Conservation (phyloP, 371 early-diverging fungal genomes). For the Mucor circinelloides region DNA sequence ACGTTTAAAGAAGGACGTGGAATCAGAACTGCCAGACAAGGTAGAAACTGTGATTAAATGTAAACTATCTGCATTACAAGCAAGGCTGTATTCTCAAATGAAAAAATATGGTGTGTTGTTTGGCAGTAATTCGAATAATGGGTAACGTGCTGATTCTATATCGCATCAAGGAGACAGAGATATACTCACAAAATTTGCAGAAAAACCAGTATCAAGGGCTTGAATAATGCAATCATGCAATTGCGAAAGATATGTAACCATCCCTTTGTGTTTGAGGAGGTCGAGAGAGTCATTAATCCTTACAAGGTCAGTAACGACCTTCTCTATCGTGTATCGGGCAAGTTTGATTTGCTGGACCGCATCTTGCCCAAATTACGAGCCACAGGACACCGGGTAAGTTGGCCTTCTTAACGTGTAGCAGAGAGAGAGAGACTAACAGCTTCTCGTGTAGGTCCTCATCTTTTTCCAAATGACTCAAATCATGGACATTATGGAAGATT, state of each 20-base stretch:
- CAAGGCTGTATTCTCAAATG: constrained; percentile 79
- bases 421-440: neutral
- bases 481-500: constrained; percentile 98
- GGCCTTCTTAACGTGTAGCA: neutral
- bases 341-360: constrained; percentile 98
- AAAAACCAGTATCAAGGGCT: constrained; percentile 74
- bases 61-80: constrained; percentile 85
- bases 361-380: constrained; percentile 89
- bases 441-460: constrained; percentile 72
- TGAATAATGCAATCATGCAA: constrained; percentile 99
- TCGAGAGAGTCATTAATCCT: constrained; percentile 84
- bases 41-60: constrained; percentile 97
- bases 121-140: constrained; percentile 55
- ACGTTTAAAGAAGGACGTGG: constrained; percentile 99
- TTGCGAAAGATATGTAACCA: constrained; percentile 99
- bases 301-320: constrained; percentile 55
- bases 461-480: constrained; percentile 99
- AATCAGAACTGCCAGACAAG: constrained; percentile 98
- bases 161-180: neutral
- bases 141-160: constrained; percentile 35
- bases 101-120: constrained; percentile 73
- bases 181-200: constrained; percentile 26
- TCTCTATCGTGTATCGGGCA: constrained; percentile 88
- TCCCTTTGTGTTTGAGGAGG: constrained; percentile 97
- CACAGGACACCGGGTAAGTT: constrained; percentile 82